Base-by-base conservation (phyloP, 192 early-diverging fungal genomes). In the Obelidium mucronatum region DNA sequence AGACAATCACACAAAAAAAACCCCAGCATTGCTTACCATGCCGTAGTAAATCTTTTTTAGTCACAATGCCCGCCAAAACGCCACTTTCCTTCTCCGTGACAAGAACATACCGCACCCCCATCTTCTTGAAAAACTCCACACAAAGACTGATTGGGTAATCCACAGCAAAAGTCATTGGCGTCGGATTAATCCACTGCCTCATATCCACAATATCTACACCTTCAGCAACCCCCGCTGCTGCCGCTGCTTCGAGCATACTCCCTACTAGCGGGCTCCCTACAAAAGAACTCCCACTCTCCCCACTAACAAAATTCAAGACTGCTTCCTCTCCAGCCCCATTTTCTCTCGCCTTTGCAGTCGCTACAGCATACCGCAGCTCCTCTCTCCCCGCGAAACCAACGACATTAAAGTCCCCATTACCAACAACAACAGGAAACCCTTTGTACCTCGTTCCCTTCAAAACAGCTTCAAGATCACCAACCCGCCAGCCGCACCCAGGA, bases 341-440 rank as follows among this genome's bases (percentile, higher is more conserved):
- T 24, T 26, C 11, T 56, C 67, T 40, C 40, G 53, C 31, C n/a
- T n/a, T 55, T 79, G 59, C 70, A 28, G 26, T 24, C 60, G 5
- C 70, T 34, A 73, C 15, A 19, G 92, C 94, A 80, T 93, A 91
- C 37, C 90, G 84, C 26, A 97, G 75, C 77, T 97, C 95, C 11
- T 87, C 88, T 28, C 90, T 91, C 1, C 94, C 94, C 58, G 93
- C 92, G 75, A 92, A 97, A 5, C 95, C 95, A 33, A 92, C 86
- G 28, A 96, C 76, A 37, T 33, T 37, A 68, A 73, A 48, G 15
- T 71, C 64, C 28, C 68, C 65, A 26, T 8, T 8, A 6, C 52
- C 54, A 37, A 79, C 74, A 0, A 88, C 80, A 33, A 88, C 77
- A 1, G 86, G 86, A 74, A 79, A 88, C 54, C 86, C 86, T 55